Conservation (phyloP, 139 green algal species). For the Zygnema circumcarinatum region DNA sequence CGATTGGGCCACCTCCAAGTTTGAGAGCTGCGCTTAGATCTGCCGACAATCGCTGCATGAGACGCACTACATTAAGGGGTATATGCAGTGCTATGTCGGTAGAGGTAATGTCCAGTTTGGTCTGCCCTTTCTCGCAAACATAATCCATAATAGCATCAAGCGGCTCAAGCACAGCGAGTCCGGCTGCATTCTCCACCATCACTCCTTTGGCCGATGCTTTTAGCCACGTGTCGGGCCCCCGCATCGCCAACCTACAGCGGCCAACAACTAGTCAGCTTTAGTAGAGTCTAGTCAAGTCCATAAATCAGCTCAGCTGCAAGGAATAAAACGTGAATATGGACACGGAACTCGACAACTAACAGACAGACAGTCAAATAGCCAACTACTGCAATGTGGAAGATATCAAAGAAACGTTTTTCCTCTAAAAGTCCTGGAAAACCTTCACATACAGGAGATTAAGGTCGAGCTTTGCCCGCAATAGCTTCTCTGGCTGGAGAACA, state of each 20-base stretch:
- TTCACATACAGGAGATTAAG: conserved; percentile 46
- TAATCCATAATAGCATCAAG: conserved; percentile 32
- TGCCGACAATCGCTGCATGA: conserved; percentile 67
- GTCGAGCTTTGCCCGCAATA: conserved; percentile 52
- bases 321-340: no score
- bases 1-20: conserved; percentile 57
- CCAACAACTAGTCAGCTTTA: background rate
- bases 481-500: conserved; percentile 28
- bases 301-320: no score
- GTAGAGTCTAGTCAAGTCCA: no score
- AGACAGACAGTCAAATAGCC: background rate
- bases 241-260: background rate
- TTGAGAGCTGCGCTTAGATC: conserved; percentile 66
- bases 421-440: background rate
- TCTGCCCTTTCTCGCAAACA: conserved; percentile 8
- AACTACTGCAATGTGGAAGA: background rate
- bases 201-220: conserved; percentile 24
- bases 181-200: conserved; percentile 23
- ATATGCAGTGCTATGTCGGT: conserved; percentile 70
- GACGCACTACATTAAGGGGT: conserved; percentile 73
- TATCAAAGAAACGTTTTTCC: no score
- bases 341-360: background rate
- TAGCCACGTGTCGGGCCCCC: conserved; percentile 39
- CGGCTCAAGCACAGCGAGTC: conserved; percentile 42
- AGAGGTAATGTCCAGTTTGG: conserved; percentile 67